Conservation (phyloP, 2,329 filamentous ascomycete genomes). For the Pseudogymnoascus sp. region DNA sequence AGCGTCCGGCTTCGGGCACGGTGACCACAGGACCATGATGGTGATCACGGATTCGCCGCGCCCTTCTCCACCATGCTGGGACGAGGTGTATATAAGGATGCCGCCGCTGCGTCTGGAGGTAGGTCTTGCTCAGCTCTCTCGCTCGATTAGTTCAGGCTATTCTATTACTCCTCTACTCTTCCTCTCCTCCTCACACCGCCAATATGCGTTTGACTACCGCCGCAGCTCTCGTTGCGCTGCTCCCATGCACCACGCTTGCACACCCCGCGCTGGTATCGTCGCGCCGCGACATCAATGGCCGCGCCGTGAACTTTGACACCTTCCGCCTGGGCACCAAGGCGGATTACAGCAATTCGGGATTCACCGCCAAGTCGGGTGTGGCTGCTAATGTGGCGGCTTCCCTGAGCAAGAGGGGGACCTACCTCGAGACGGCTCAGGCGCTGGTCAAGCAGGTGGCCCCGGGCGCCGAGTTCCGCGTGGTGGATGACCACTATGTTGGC, state of each 20-base stretch:
- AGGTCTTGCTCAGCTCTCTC: neutral
- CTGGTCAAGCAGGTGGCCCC: conserved; percentile 33
- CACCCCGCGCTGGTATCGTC: neutral
- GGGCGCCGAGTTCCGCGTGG: conserved; percentile 39
- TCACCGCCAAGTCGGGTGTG: neutral
- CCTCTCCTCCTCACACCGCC: neutral
- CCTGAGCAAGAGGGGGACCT: conserved; percentile 19
- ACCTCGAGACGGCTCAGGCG: conserved; percentile 37
- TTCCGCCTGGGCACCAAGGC: conserved; percentile 14
- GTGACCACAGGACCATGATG: neutral
- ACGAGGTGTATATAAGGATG: neutral
- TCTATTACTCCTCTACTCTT: neutral
- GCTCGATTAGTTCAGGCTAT: neutral
- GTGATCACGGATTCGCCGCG: neutral
- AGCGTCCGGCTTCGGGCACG: neutral
- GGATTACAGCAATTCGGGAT: conserved; percentile 12
- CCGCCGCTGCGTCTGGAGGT: neutral
- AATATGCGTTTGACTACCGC: conserved; percentile 1
- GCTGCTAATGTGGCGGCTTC: neutral
- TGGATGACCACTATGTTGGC: conserved; percentile 45
- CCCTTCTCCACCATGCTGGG: neutral
- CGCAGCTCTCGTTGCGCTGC: neutral
- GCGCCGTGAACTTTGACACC: conserved; percentile 11
- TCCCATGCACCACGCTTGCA: neutral
- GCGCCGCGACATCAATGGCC: neutral